Evolutionary conservation across 2,329 filamentous ascomycete species (phyloP).

Genomic region (Claviceps monticola): DNA sequence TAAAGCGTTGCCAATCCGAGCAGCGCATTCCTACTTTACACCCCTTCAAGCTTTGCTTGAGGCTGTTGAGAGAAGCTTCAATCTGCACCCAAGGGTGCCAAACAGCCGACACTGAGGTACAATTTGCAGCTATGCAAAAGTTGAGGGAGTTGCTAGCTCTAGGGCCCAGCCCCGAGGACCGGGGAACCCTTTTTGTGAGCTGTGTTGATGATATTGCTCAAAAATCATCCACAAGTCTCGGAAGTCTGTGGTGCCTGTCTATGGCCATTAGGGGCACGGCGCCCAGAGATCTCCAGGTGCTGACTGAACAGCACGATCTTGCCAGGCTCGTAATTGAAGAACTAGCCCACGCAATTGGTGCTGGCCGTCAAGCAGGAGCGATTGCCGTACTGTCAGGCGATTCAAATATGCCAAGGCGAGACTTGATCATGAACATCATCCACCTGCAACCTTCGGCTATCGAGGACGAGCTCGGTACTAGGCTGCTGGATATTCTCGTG

Average conservation of each 20-base stretch:
- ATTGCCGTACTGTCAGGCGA: conserved; percentile 31
- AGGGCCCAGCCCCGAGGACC: conserved; percentile 40
- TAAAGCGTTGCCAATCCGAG: conserved; percentile 29
- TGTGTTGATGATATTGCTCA: conserved; percentile 56
- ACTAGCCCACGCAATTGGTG: conserved; percentile 38
- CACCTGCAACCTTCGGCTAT: conserved; percentile 47
- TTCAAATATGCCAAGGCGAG: conserved; percentile 39
- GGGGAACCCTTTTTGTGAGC: conserved; percentile 46
- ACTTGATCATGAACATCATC: conserved; percentile 45
- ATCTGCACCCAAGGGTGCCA: conserved; percentile 37
- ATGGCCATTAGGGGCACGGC: conserved; percentile 33
- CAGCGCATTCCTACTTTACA: conserved; percentile 21
- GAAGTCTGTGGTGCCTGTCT: conserved; percentile 55
- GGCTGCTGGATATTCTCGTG: conserved; percentile 61
- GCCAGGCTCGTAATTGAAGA: conserved; percentile 50
- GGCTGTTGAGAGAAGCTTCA: conserved; percentile 59
- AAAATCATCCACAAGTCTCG: conserved; percentile 50
- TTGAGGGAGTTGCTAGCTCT: conserved; percentile 45
- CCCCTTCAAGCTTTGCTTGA: conserved; percentile 42
- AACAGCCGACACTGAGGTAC: conserved; percentile 46
- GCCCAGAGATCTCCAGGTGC: conserved; percentile 36
- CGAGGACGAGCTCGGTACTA: conserved; percentile 43
- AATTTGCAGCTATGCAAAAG: conserved; percentile 47
- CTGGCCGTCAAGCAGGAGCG: conserved; percentile 22
- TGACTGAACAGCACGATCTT: conserved; percentile 48